Evolutionary conservation across 2,329 filamentous ascomycete genomes (phyloP).

Genomic region (Ophiostoma piceae): DNA sequence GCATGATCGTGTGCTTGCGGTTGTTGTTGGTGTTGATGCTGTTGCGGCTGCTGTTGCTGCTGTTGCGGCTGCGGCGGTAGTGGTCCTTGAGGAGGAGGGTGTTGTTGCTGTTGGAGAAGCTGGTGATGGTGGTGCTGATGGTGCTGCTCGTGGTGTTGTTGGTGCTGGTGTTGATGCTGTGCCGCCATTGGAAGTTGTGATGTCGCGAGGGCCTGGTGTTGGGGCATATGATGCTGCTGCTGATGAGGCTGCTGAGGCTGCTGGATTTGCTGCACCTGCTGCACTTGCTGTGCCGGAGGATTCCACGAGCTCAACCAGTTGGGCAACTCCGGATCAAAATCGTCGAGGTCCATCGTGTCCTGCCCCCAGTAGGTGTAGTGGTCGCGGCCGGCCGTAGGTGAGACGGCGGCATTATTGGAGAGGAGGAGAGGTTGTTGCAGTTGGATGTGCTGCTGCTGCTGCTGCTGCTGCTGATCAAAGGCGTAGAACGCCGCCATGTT

Average conservation of each 20-base stretch:
- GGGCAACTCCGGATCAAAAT: constrained; percentile 29
- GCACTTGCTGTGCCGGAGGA: constrained; percentile 11
- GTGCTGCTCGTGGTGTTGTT: constrained; percentile 14
- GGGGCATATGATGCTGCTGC: constrained; percentile 16
- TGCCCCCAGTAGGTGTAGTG: constrained; percentile 24
- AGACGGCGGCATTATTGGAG: constrained; percentile 1
- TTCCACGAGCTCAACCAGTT: constrained; percentile 28
- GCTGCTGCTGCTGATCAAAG: constrained; percentile 15
- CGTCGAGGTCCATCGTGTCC: constrained; percentile 33
- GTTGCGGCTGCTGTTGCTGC: background rate
- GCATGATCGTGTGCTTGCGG: constrained; percentile 10
- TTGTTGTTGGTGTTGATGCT: constrained; percentile 11
- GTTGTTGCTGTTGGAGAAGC: constrained; percentile 13
- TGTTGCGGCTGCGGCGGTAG: constrained; percentile 1
- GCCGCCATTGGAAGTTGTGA: constrained; percentile 3
- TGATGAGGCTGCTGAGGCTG: constrained; percentile 7
- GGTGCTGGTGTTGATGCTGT: constrained; percentile 12
- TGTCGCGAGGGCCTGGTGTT: constrained; percentile 11
- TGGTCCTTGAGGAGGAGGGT: constrained; percentile 12
- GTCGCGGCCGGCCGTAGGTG: constrained; percentile 15
- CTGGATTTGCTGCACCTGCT: background rate
- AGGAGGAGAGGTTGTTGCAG: constrained; percentile 15
- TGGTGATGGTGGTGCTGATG: constrained; percentile 13
- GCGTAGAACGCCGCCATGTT: constrained; percentile 3
- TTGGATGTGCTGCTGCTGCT: constrained; percentile 12